These are phyloP conservation scores for Zymoseptoria tritici DNA, from an alignment of 2,329 filamentous ascomycete genomes.

Conservation along the genomic window DNA sequence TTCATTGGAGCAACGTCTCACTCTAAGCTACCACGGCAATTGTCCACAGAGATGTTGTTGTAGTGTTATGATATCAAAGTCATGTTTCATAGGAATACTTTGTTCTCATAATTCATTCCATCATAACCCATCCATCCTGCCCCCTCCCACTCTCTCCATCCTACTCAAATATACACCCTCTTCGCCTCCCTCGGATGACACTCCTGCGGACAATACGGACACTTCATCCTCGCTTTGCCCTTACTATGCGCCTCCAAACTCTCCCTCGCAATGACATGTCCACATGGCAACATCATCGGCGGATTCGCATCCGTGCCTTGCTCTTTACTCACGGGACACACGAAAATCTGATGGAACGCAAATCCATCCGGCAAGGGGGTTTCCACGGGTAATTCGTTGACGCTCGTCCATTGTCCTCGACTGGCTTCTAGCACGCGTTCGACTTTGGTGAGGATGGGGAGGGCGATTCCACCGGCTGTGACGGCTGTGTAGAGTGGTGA, in stretches of 20 bases:
- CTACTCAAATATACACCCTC: constrained; percentile 46
- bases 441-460: constrained; percentile 83
- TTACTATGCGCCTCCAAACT: constrained; percentile 74
- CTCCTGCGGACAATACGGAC: constrained; percentile 88
- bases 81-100: too few species aligned
- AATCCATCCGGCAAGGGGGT: constrained; percentile 58
- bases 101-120: background rate
- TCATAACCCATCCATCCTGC: background rate
- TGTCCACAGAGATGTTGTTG: too few species aligned
- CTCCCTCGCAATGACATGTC: constrained; percentile 85
- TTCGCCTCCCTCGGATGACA: constrained; percentile 68
- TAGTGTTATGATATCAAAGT: too few species aligned
- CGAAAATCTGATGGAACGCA: constrained; percentile 90
- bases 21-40: too few species aligned
- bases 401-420: constrained; percentile 88
- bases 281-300: constrained; percentile 93
- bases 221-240: constrained; percentile 70
- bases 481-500: constrained; percentile 89
- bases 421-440: constrained; percentile 77
- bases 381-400: constrained; percentile 75
- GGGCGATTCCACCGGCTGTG: constrained; percentile 84
- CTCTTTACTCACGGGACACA: constrained; percentile 94
- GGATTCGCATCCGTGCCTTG: constrained; percentile 90
- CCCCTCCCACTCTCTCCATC: background rate
- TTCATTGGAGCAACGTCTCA: background rate